Conservation (phyloP, 2,329 filamentous ascomycete species). For the Curvularia eragrostidis region DNA sequence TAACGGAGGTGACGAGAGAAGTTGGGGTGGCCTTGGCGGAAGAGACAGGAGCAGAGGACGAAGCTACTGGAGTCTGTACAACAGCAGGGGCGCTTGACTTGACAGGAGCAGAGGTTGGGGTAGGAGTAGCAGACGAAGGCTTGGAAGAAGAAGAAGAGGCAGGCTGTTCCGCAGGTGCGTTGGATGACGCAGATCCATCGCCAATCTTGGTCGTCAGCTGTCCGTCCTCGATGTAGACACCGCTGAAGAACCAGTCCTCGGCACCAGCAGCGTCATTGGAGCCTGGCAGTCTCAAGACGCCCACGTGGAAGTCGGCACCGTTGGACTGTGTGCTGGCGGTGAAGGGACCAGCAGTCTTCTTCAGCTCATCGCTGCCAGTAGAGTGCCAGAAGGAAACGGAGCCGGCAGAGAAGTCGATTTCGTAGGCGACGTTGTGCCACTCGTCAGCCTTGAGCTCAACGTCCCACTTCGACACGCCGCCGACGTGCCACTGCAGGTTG, state of each 20-base stretch:
- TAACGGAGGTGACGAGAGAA: slow-evolving; percentile 13
- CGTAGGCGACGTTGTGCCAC: slow-evolving; percentile 79
- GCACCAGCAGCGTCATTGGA: slow-evolving; percentile 58
- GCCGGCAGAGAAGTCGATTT: slow-evolving; percentile 69
- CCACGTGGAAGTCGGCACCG: slow-evolving; percentile 75
- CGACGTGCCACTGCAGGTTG: slow-evolving; percentile 69
- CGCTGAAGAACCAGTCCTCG: slow-evolving; percentile 76
- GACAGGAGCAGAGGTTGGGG: slow-evolving; percentile 6
- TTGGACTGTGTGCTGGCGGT: slow-evolving; percentile 67
- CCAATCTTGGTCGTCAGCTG: slow-evolving; percentile 44
- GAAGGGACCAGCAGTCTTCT: slow-evolving; percentile 66
- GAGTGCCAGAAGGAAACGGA: slow-evolving; percentile 75
- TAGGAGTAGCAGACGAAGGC: slow-evolving; percentile 7
- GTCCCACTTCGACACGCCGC: slow-evolving; percentile 67
- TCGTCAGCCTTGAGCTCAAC: slow-evolving; percentile 66
- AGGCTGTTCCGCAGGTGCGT: slow-evolving; percentile 9
- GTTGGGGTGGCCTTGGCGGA: slow-evolving; percentile 14
- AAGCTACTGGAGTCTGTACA: slow-evolving; percentile 8
- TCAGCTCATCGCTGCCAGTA: slow-evolving; percentile 64
- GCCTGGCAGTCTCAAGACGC: slow-evolving; percentile 69
- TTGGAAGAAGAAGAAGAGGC: slow-evolving; percentile 16
- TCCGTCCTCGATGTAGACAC: slow-evolving; percentile 72
- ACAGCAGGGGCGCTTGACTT: slow-evolving; percentile 1
- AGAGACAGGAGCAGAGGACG: slow-evolving; percentile 10
- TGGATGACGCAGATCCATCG: slow-evolving; percentile 24